These are phyloP conservation scores for Stereocaulon alpinum DNA, from an alignment of 495 filamentous ascomycete genomes.

Conservation along the genomic window DNA sequence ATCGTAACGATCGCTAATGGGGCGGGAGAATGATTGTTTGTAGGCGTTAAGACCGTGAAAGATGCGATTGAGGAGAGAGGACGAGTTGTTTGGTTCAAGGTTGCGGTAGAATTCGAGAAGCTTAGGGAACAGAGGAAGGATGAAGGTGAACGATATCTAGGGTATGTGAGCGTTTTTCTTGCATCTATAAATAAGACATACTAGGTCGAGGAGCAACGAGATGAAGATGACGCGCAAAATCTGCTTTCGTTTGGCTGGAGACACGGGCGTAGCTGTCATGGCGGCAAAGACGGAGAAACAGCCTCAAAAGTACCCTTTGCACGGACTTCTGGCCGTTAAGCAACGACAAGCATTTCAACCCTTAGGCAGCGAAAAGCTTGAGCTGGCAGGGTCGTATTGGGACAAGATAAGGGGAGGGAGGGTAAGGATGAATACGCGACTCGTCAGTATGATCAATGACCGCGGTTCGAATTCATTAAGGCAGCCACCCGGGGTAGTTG, in stretches of 20 bases:
- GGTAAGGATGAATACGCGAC: background rate
- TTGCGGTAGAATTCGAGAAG: slow-evolving; percentile 91
- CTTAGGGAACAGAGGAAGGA: slow-evolving; percentile 89
- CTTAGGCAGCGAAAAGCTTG: background rate
- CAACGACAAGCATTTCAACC: background rate
- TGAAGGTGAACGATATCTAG: slow-evolving; percentile 89
- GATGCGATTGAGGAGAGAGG: slow-evolving; percentile 64
- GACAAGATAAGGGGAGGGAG: background rate
- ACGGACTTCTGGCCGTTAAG: background rate
- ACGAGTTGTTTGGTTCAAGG: slow-evolving; percentile 46
- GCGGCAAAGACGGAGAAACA: background rate
- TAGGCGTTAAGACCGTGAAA: slow-evolving; percentile 83
- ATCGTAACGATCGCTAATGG: slow-evolving; percentile 94
- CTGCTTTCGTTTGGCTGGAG: slow-evolving; percentile 49
- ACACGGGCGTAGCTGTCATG: slow-evolving; percentile 21
- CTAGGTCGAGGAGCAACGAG: slow-evolving; percentile 60
- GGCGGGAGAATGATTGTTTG: slow-evolving; percentile 84
- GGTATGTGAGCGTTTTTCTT: slow-evolving; percentile 10
- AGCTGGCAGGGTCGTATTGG: background rate
- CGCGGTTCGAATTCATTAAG: background rate
- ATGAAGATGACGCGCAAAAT: slow-evolving; percentile 73
- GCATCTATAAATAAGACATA: slow-evolving; percentile 25
- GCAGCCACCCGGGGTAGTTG: background rate
- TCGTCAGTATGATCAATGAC: background rate
- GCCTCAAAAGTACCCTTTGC: background rate